Evolutionary conservation across 345 rosid species (phyloP).

Genomic region (Erysimum cheiranthoides): DNA sequence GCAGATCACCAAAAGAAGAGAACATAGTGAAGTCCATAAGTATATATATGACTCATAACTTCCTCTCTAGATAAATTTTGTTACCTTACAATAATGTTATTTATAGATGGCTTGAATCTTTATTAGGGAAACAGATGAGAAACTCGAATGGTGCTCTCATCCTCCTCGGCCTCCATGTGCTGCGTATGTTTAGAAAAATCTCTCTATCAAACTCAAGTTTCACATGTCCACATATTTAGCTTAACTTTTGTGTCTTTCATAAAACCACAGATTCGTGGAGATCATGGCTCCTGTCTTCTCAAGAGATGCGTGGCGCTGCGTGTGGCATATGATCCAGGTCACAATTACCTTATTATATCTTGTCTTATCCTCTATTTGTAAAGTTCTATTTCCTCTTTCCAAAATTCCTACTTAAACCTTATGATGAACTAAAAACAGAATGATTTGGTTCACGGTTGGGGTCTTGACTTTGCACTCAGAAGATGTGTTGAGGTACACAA

Average conservation of each 20-base stretch:
- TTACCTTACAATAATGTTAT: background rate
- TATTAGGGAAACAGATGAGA: constrained; percentile 72
- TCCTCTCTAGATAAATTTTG: constrained; percentile 25
- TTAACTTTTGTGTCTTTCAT: constrained; percentile 13
- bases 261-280: constrained; percentile 81
- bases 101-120: background rate
- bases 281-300: constrained; percentile 99
- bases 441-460: constrained; percentile 99
- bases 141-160: constrained; percentile 82
- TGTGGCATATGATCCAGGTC: constrained; percentile 98
- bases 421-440: constrained; percentile 58
- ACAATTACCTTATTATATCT: constrained; percentile 5
- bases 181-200: constrained; percentile 55
- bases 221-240: constrained; percentile 22
- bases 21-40: constrained; percentile 83
- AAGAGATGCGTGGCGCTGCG: constrained; percentile 89
- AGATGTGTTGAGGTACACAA: constrained; percentile 77
- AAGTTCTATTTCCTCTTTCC: background rate
- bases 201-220: constrained; percentile 16
- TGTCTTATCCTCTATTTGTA: constrained; percentile 23
- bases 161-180: constrained; percentile 96
- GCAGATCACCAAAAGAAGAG: constrained; percentile 93
- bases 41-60: constrained; percentile 38
- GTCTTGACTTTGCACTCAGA: constrained; percentile 94
- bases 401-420: constrained; percentile 3